Evolutionary conservation across 2,329 filamentous ascomycete species (phyloP), one percentile per base, ranked within the genome.

Genomic region (Apiospora malaysiana): DNA sequence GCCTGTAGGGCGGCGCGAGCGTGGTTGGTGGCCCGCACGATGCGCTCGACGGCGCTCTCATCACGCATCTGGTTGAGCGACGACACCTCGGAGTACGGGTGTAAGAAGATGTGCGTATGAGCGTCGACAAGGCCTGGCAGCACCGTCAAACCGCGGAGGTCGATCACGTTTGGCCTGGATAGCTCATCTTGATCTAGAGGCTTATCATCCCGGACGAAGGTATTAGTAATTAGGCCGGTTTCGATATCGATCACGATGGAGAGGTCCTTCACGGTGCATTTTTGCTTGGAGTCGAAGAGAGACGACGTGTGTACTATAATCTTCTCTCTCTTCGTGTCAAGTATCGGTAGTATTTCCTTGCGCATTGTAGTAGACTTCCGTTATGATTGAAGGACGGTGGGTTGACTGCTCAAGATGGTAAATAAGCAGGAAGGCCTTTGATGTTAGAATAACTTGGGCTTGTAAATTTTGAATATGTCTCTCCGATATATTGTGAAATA

Each of bases 61-160:
- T 90, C 87, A 46, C 88, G 85, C 78, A 89, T 86, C 75, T 90
- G 88, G 49, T 85, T 68, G 49, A 74, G 9, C 6, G 72, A 65
- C 2, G 73, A 71, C 21, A 74, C 71, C 10, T 78, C 84, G 76
- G 77, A 77, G 75, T 86, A 86, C 0, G 83, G 78, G 75, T 89
- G 87, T 9, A 88, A 79, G 73, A 89, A 88, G n/a, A 89, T 82
- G 75, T 89, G 87, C 0, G 86, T 87, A 73, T 89, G 86, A 0
- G 86, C 83, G 75, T 89, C 87, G 4, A 89, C 86, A 6, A 88
- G 79, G 12, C 86, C 87, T 0, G 87, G 86, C 68, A 88, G 80
- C 6, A 87, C 84, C 27, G 84, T 80, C 70, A 84, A 82, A 70
- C 85, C 85, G 12, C 87, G 83, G n/a, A 90, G 83, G 71, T 89